Evolutionary conservation across 345 rosid genomes (phyloP).

Genomic region (Eucalyptus decipiens): DNA sequence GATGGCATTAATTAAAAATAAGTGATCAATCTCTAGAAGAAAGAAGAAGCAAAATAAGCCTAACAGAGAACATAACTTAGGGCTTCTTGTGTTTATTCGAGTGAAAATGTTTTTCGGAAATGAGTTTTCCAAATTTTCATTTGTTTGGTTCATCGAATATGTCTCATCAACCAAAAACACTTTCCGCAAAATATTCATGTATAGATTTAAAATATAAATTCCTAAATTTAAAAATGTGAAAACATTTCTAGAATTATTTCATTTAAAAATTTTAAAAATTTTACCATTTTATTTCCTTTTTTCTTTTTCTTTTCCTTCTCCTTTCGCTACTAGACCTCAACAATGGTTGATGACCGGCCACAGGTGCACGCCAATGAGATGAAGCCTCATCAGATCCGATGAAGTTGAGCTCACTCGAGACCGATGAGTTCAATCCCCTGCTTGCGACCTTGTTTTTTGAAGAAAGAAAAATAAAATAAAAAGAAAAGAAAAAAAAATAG

Average conservation of each 20-base stretch:
- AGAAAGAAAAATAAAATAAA: no score
- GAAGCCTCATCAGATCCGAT: accelerated
- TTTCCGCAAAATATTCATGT: no score
- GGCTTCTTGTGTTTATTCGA: background rate
- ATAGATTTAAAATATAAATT: no score
- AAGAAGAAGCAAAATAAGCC: background rate
- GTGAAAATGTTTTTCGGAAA: accelerated
- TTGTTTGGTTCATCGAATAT: accelerated
- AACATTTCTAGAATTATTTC: no score
- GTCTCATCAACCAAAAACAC: background rate
- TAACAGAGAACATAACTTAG: background rate
- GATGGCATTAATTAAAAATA: background rate
- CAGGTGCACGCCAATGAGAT: accelerated
- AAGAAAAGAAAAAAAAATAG: no score
- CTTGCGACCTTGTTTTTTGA: accelerated
- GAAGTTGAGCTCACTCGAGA: no score
- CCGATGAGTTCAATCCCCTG: no score
- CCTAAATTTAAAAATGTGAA: no score
- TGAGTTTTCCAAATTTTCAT: no score
- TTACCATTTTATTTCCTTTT: accelerated
- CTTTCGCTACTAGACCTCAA: accelerated
- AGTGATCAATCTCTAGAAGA: background rate
- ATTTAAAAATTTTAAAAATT: no score
- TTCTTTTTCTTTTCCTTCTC: background rate
- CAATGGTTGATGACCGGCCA: accelerated